These are phyloP conservation scores for Irpex sp. DNA, from an alignment of 1,284 basidiomycete species.

Conservation along the genomic window DNA sequence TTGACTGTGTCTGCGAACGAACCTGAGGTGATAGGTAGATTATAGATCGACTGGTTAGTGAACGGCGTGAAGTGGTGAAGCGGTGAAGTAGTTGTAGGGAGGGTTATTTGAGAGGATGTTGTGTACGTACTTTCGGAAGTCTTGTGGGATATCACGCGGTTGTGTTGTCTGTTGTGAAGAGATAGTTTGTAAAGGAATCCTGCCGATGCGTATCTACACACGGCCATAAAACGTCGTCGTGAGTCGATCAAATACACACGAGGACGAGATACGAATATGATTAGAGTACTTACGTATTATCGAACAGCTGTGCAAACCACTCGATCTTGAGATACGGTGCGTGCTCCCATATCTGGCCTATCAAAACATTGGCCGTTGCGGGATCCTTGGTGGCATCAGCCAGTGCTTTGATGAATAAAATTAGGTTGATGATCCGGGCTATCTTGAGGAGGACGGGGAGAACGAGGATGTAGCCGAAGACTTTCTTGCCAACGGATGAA, in stretches of 20 bases:
- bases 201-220: background rate
- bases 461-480: slow-evolving; percentile 5
- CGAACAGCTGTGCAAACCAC: slow-evolving; percentile 28
- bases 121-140: slow-evolving; percentile 1
- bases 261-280: background rate
- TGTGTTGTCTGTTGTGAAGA: slow-evolving; percentile 1
- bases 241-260: background rate
- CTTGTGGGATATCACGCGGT: slow-evolving; percentile 2
- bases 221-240: background rate
- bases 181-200: background rate
- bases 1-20: slow-evolving; percentile 4
- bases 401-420: slow-evolving; percentile 8
- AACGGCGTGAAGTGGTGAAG: background rate
- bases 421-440: slow-evolving; percentile 11
- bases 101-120: no score
- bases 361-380: background rate
- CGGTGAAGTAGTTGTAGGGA: background rate
- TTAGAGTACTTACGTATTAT: slow-evolving; percentile 23
- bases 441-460: slow-evolving; percentile 12
- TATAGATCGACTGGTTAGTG: no score
- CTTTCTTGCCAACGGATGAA: background rate
- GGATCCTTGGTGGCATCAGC: slow-evolving; percentile 1
- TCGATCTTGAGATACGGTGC: slow-evolving; percentile 31
- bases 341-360: slow-evolving; percentile 17
- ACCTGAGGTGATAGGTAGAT: background rate